These are phyloP conservation scores for Nitzschia palea DNA, from an alignment of 108 stramenopile species.

Conservation along the genomic window DNA sequence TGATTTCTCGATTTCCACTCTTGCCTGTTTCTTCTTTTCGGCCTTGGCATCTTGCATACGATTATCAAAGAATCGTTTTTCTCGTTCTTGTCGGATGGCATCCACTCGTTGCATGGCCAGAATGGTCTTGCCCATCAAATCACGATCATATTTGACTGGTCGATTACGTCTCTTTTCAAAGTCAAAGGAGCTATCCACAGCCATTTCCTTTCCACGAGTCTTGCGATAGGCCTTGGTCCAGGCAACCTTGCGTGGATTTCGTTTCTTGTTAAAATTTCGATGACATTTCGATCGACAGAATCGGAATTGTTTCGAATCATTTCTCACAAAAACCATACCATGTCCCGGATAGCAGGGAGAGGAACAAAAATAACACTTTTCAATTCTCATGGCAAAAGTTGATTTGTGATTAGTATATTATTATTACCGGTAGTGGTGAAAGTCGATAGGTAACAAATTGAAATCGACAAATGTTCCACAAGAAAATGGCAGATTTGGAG, in stretches of 20 bases:
- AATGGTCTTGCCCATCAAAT: constrained; percentile 97
- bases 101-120: constrained; percentile 95
- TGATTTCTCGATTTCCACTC: constrained; percentile 89
- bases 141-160: constrained; percentile 96
- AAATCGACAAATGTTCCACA: neutral
- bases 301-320: constrained; percentile 98
- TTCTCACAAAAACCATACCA: constrained; percentile 97
- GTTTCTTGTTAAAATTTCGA: constrained; percentile 97
- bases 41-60: constrained; percentile 88
- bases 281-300: constrained; percentile 99
- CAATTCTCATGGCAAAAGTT: constrained; percentile 83
- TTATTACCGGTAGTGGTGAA: neutral
- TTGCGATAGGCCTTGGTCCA: constrained; percentile 99
- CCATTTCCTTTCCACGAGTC: constrained; percentile 95
- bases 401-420: neutral
- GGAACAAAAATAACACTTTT: constrained; percentile 98
- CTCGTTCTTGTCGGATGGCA: constrained; percentile 83
- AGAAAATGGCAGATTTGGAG: neutral
- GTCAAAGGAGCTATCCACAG: constrained; percentile 97
- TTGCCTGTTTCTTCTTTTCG: constrained; percentile 84
- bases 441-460: neutral
- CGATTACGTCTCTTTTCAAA: constrained; percentile 98
- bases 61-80: constrained; percentile 82
- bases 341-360: constrained; percentile 98
- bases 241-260: constrained; percentile 98